Conservation (phyloP, 2,329 filamentous ascomycete species). For the Pestalotiopsis sp. region DNA sequence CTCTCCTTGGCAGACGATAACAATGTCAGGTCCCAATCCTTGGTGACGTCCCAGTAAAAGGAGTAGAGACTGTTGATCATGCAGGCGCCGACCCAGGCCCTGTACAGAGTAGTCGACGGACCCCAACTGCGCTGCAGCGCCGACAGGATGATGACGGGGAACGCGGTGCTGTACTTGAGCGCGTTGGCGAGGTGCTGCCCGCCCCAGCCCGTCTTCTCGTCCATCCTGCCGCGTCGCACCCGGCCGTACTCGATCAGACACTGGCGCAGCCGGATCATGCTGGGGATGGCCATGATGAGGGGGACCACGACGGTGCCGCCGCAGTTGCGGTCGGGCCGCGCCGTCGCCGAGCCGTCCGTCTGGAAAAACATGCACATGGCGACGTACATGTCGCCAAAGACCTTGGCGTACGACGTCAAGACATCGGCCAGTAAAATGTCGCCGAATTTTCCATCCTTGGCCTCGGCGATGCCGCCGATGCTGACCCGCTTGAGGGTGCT, state of each 20-base stretch:
- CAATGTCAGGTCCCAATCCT: slow-evolving; percentile 93
- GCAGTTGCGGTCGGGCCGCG: slow-evolving; percentile 77
- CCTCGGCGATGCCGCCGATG: slow-evolving; percentile 82
- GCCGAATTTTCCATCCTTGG: slow-evolving; percentile 88
- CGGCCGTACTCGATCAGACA: slow-evolving; percentile 86
- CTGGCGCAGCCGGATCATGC: slow-evolving; percentile 83
- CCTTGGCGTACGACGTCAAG: slow-evolving; percentile 90
- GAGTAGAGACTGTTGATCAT: slow-evolving; percentile 86
- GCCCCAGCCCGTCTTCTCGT: slow-evolving; percentile 64
- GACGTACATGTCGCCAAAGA: slow-evolving; percentile 87
- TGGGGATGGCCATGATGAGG: slow-evolving; percentile 80
- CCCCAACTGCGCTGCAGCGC: slow-evolving; percentile 67
- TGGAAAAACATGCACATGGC: slow-evolving; percentile 88
- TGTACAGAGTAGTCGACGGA: slow-evolving; percentile 45
- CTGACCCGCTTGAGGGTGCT: slow-evolving; percentile 74
- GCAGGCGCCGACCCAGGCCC: slow-evolving; percentile 69
- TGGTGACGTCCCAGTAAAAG: slow-evolving; percentile 98
- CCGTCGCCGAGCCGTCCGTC: slow-evolving; percentile 70
- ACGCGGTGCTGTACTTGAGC: slow-evolving; percentile 89
- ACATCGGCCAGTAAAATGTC: slow-evolving; percentile 89
- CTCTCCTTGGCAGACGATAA: slow-evolving; percentile 63
- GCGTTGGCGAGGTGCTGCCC: slow-evolving; percentile 92
- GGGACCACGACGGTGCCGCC: slow-evolving; percentile 80
- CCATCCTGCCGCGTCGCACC: slow-evolving; percentile 60
- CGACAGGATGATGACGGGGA: slow-evolving; percentile 83